These are phyloP conservation scores for Mariannaea elegans DNA, from an alignment of 2,329 filamentous ascomycete species.

Conservation along the genomic window DNA sequence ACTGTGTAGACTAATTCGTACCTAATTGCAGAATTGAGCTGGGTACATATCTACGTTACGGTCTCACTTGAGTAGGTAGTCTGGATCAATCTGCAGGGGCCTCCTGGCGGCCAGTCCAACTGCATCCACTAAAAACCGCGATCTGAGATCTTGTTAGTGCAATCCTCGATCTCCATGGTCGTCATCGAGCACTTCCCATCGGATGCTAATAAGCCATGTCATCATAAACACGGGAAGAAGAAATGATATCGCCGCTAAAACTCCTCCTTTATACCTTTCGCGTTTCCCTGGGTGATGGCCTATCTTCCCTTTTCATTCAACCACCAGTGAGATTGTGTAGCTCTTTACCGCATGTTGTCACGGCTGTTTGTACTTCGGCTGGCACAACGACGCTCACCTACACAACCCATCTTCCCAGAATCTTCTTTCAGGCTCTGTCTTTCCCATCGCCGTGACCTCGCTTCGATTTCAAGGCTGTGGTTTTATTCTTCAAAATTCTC, in stretches of 20 bases:
- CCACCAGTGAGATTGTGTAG: background rate
- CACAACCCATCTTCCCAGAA: background rate
- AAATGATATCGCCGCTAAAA: slow-evolving; percentile 12
- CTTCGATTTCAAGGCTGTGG: background rate
- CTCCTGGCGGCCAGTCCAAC: background rate
- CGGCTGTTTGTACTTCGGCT: background rate
- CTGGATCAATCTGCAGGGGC: background rate
- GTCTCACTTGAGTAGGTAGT: background rate
- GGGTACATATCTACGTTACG: too few relatives aligned
- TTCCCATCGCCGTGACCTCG: background rate
- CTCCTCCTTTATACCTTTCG: background rate
- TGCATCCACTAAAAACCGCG: slow-evolving; percentile 1
- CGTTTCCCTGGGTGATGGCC: background rate
- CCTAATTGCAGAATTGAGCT: too few relatives aligned
- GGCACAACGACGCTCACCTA: background rate
- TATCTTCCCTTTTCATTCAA: background rate
- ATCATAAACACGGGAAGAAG: slow-evolving; percentile 24
- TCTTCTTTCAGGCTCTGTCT: background rate
- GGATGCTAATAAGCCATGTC: slow-evolving; percentile 36
- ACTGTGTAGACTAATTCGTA: too few relatives aligned
- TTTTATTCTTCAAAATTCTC: slow-evolving; percentile 7
- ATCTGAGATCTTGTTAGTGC: slow-evolving; percentile 34
- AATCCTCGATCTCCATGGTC: slow-evolving; percentile 42
- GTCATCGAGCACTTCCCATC: slow-evolving; percentile 45
- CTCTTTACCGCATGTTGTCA: background rate